Percentiles rank a stretch among this genome's conserved stretches.
Evolutionary conservation across 768 basidiomycete genomes (phyloP).

Genomic region (Kwoniella dendrophila): DNA sequence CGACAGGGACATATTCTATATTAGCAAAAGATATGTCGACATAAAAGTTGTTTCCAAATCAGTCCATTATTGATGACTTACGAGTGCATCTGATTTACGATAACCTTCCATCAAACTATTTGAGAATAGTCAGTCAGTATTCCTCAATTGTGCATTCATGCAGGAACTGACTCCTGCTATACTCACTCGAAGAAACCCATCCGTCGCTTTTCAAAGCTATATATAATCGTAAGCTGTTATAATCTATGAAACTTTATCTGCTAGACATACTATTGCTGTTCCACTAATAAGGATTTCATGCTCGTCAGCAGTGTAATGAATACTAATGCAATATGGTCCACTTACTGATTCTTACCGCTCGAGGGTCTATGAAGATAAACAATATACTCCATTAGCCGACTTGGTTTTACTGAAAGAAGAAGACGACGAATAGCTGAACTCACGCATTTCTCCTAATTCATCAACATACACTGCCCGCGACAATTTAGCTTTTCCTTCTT

Average conservation of each 20-base stretch:
- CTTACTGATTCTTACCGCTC: slow-evolving; percentile 51
- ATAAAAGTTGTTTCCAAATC: not conserved
- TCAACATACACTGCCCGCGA: slow-evolving; percentile 50
- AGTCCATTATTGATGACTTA: slow-evolving; percentile 12
- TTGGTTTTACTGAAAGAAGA: not conserved
- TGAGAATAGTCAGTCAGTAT: slow-evolving; percentile 6
- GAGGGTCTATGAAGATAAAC: slow-evolving; percentile 32
- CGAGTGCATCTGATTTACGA: slow-evolving; percentile 53
- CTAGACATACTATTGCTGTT: slow-evolving; percentile 53
- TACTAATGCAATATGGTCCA: not conserved
- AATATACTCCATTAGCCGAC: not conserved
- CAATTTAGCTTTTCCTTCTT: not conserved
- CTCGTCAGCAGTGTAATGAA: not conserved
- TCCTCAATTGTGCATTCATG: not conserved
- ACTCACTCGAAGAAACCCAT: slow-evolving; percentile 54
- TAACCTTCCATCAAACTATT: slow-evolving; percentile 52
- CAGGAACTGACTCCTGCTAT: not conserved
- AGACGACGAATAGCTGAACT: slow-evolving; percentile 14
- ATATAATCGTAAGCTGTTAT: not conserved
- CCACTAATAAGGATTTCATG: slow-evolving; percentile 39
- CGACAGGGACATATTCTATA: not conserved
- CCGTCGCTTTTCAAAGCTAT: slow-evolving; percentile 50
- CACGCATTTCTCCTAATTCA: slow-evolving; percentile 54
- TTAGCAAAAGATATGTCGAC: not conserved
- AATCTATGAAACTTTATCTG: not conserved